phyloP scores from a whole-genome alignment of 2,329 filamentous ascomycete species.

The Colletotrichum zoysiae region DNA sequence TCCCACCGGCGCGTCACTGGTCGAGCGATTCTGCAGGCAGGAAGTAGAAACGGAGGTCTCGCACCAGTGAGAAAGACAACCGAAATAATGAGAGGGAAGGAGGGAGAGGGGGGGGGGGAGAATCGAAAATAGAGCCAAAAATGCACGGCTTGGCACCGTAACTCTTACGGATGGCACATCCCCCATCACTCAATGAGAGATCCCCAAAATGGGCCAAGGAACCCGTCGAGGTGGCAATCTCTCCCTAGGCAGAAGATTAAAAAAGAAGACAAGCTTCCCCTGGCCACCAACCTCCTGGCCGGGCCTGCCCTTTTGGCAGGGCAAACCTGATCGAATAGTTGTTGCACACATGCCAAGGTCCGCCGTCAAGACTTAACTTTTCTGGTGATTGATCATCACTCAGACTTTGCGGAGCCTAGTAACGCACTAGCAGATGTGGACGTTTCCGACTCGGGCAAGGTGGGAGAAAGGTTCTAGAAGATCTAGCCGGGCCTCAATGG shows the following conservation, averaged over 20 bases:
- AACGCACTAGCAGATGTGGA: conserved; percentile 19
- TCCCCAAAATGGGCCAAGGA: conserved; percentile 11
- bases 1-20: neutral
- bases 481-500: neutral
- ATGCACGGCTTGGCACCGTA: neutral
- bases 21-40: neutral
- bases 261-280: conserved; percentile 2
- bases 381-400: conserved; percentile 12
- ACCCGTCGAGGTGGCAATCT: neutral
- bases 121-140: too few species aligned
- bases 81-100: too few species aligned
- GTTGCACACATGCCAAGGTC: neutral
- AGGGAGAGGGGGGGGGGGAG: neutral
- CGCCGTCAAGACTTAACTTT: conserved; percentile 3
- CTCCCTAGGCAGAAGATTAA: neutral
- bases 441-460: conserved; percentile 27
- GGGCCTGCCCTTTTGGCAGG: neutral
- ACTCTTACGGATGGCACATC: neutral
- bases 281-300: neutral
- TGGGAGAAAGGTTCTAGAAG: conserved; percentile 37
- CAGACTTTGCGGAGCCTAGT: neutral
- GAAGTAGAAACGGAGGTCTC: neutral
- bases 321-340: neutral
- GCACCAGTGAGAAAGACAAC: neutral
- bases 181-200: neutral